Evolutionary conservation across 1,284 basidiomycete species (phyloP), one percentile per base, ranked within the genome.

Genomic region (Ustilago bromivora): DNA sequence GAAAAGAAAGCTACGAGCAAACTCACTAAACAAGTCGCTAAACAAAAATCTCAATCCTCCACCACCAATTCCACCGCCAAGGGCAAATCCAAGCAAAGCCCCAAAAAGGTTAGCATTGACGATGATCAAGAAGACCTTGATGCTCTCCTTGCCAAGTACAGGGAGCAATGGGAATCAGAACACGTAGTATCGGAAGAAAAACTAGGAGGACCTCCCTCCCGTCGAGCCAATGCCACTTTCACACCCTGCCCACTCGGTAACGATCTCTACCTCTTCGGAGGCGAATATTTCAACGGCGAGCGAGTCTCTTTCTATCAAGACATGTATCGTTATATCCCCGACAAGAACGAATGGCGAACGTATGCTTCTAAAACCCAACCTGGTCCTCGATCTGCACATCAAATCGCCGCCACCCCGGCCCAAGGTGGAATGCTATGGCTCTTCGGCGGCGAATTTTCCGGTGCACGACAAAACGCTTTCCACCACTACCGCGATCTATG

Each of bases 391-490:
- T 82, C 79, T 1, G 85, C 85, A 6, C 85, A 86, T 38, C 84
- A 85, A 47, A 72, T 86, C 32, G 84, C 81, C 6, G 78, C 81
- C 6, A 76, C 79, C 17, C 77, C 85, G 0, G 77, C 79, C 5
- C 70, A 79, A 36, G 85, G 85, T 15, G 85, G 85, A 8, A 81
- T 82, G 71, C 76, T 86, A n/a, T 86, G 84, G 84, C 73, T 84
- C 31, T 86, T 86, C 55, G 85, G 85, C 28, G 85, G 84, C 19
- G 84, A 86, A 46, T 86, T 86, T 66, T 94, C 94, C 0, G 93
- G 92, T 0, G 87, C 94, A 5, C 90, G 93, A 71, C 94, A 96
- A 86, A 95, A 92, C 35, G 91, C 91, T 0, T 96, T 96, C 86
- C 93, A 96, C 78, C 94, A 96, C 83, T 97, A 95, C 83, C 90